A percentile compares a stretch with the other conserved stretches of the same genome.
Evolutionary conservation across 768 basidiomycete species (phyloP).

Genomic region (Rhodocollybia butyracea): DNA sequence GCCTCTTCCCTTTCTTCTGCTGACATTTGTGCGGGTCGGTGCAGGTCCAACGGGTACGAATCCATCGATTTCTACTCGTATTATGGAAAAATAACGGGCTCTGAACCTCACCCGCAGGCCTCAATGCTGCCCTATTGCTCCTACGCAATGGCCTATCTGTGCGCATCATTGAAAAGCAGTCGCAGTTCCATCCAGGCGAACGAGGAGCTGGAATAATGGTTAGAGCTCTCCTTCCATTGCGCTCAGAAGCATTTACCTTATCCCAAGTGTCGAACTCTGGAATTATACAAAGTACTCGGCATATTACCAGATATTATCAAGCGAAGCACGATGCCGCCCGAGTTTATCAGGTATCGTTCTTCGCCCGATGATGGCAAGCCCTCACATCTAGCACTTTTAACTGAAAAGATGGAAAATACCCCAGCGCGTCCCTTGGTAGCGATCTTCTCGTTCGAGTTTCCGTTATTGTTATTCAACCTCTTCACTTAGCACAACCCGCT

Average conservation of each 20-base stretch:
- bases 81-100: background rate
- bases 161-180: conserved; percentile 27
- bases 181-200: conserved; percentile 15
- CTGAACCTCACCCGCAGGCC: conserved; percentile 15
- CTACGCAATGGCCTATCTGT: conserved; percentile 26
- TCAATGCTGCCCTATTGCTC: conserved; percentile 27
- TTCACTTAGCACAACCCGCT: conserved; percentile 15
- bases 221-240: background rate
- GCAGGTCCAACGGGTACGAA: conserved; percentile 5
- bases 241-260: background rate
- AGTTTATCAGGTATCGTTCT: conserved; percentile 11
- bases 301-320: conserved; percentile 14
- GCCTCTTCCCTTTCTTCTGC: background rate
- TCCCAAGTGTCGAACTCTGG: conserved; percentile 21
- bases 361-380: conserved; percentile 8
- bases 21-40: background rate
- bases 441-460: background rate
- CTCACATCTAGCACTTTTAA: background rate
- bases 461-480: background rate
- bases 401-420: conserved; percentile 11
- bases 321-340: background rate
- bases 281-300: conserved; percentile 23
- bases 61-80: background rate
- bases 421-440: conserved; percentile 18
- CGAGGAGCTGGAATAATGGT: conserved; percentile 26